Evolutionary conservation across 73 alveolate species (phyloP).

Genomic region (Tetrahymena elliotti): DNA sequence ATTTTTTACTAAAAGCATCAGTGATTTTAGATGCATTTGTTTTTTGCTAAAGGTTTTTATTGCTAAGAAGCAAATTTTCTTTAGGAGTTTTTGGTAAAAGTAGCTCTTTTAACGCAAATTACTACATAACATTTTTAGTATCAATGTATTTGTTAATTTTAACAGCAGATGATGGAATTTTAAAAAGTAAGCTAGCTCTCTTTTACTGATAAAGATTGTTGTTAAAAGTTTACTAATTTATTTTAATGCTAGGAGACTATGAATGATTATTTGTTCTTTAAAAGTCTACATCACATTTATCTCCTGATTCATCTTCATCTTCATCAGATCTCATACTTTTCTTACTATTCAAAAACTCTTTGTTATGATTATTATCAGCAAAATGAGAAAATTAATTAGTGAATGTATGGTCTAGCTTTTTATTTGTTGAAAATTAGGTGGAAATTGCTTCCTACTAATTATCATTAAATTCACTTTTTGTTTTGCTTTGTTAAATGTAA

Average conservation of each 20-base stretch:
- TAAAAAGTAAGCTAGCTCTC: background rate
- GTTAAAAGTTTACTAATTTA: background rate
- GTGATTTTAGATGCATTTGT: background rate
- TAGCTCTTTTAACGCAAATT: background rate
- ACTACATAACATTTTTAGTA: background rate
- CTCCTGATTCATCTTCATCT: background rate
- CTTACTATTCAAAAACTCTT: background rate
- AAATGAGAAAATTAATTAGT: background rate
- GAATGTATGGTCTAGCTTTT: background rate
- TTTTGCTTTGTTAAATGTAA: background rate
- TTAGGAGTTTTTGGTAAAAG: background rate
- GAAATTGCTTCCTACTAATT: background rate
- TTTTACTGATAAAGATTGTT: background rate
- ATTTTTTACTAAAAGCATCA: background rate
- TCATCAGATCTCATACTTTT: background rate
- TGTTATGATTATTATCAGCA: background rate
- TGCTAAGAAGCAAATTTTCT: background rate
- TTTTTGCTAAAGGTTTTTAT: background rate
- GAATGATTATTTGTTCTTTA: background rate
- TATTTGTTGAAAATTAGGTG: background rate
- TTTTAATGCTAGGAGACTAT: background rate
- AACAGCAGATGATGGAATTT: background rate
- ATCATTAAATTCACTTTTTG: background rate
- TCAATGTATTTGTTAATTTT: background rate
- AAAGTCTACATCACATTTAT: background rate